Conservation (phyloP, 2,329 filamentous ascomycete species). For the Aspergillus hortae region DNA sequence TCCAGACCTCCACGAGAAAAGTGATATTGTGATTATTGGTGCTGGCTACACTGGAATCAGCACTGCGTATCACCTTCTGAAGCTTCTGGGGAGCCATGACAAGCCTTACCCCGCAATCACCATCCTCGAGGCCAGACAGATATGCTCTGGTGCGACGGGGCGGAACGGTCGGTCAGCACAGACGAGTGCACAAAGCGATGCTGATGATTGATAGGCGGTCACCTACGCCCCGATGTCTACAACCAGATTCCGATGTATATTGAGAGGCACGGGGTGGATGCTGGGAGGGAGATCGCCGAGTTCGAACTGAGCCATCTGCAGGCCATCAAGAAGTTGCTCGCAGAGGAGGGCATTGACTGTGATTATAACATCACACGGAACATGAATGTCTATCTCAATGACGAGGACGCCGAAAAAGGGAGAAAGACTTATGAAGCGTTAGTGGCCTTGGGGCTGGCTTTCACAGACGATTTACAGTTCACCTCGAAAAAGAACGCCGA, state of each 20-base stretch:
- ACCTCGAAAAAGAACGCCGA: conserved; percentile 26
- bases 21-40: conserved; percentile 48
- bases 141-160: conserved; percentile 45
- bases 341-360: conserved; percentile 44
- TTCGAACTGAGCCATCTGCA: conserved; percentile 43
- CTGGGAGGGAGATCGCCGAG: conserved; percentile 37
- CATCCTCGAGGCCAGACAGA: conserved; percentile 40
- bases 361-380: conserved; percentile 42
- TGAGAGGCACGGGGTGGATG: conserved; percentile 34
- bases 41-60: conserved; percentile 47
- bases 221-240: conserved; percentile 44
- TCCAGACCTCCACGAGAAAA: conserved; percentile 33
- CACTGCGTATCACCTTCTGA: conserved; percentile 42
- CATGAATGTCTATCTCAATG: conserved; percentile 41
- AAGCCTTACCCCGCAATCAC: conserved; percentile 28
- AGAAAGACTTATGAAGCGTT: conserved; percentile 28
- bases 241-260: conserved; percentile 37
- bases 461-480: conserved; percentile 30
- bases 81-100: conserved; percentile 14
- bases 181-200: neutral
- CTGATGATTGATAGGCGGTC: conserved; percentile 27
- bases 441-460: conserved; percentile 23
- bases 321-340: conserved; percentile 40
- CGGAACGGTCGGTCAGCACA: conserved; percentile 34
- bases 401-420: conserved; percentile 28